Evolutionary conservation across 805 yeast species (phyloP), one percentile per base, ranked within the genome.

Genomic region (Metschnikowia picachoensis): DNA sequence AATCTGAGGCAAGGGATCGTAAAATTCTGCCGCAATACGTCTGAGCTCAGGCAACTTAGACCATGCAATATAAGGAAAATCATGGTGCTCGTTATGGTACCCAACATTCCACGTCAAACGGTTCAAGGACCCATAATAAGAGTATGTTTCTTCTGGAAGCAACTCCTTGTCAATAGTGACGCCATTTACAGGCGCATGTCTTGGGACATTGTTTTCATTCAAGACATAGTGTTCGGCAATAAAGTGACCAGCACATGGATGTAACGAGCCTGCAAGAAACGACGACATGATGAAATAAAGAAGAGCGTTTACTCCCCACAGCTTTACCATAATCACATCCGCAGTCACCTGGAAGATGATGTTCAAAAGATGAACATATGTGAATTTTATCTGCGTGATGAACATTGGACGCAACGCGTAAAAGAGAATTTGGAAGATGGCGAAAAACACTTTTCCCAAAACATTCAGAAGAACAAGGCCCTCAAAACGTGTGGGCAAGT

Each of bases 11-110:
- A 90, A 73, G 3, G 87, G 87, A 36, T 78, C 85, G 62, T 90
- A 90, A 60, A 86, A 90, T 58, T 90, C 97, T 17, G 74, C 61
- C 3, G 96, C 96, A 30, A 87, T 77, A 39, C 66, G 61, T 45
- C 83, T 74, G 34, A 90, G 68, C 43, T 76, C 67, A 31, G 86
- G 87, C 40, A 90, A 69, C 51, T 81, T 79, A 0, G 94, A 78
- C 97, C 97, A 90, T 0, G 97, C 92, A 56, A 90, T 77, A 62
- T 83, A 90, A 1, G 97, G 97, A 74, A 90, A 90, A 67, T 90
- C 97, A 61, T 90, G 97, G 65, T 90, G 97, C 65, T 90, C 97
- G 59, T 87, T 89, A 65, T 90, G 97, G 61, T 87, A 81, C 2
- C 97, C 97, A 8, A 89, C 97, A 58, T 90, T 90, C 92, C 95